A percentile compares a stretch with the other conserved stretches of the same genome.
Conservation (phyloP, 441 rosid species). For the Erodium trifolium region DNA sequence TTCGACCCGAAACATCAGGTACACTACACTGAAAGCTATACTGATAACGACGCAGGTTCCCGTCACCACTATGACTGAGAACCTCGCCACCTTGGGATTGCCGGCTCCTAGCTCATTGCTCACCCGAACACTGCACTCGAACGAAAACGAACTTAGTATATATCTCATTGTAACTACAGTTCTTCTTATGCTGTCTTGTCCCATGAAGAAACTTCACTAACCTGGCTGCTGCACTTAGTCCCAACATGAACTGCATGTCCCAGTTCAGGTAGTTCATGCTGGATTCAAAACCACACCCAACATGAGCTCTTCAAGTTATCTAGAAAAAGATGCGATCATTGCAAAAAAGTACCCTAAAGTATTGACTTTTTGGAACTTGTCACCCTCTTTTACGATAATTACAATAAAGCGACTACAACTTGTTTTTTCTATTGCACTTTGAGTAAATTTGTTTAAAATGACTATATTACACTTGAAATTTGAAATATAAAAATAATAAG, state of each 20-base stretch:
- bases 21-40: slow-evolving; percentile 32
- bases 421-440: too few relatives aligned
- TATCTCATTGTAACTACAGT: background rate
- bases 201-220: slow-evolving; percentile 7
- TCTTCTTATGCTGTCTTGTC: background rate
- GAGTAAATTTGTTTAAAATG: too few relatives aligned
- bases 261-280: slow-evolving; percentile 75
- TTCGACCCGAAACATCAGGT: slow-evolving; percentile 39
- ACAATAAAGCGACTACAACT: too few relatives aligned
- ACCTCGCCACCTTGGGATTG: slow-evolving; percentile 56
- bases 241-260: slow-evolving; percentile 92
- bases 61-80: slow-evolving; percentile 62
- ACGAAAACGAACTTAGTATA: background rate
- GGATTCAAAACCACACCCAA: slow-evolving; percentile 14
- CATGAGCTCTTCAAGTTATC: background rate
- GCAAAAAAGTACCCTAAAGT: too few relatives aligned
- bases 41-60: slow-evolving; percentile 53
- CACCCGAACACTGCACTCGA: slow-evolving; percentile 50
- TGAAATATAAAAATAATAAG: too few relatives aligned
- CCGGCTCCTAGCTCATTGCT: slow-evolving; percentile 82
- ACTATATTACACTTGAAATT: too few relatives aligned
- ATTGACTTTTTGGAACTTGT: too few relatives aligned
- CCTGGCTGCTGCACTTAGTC: slow-evolving; percentile 77
- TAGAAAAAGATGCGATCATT: too few relatives aligned
- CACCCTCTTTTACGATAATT: too few relatives aligned